Percentiles rank a stretch among this genome's conserved stretches.
These are phyloP conservation scores for Fusarium odoratissimum DNA, from an alignment of 2,329 filamentous ascomycete genomes.

Conservation along the genomic window DNA sequence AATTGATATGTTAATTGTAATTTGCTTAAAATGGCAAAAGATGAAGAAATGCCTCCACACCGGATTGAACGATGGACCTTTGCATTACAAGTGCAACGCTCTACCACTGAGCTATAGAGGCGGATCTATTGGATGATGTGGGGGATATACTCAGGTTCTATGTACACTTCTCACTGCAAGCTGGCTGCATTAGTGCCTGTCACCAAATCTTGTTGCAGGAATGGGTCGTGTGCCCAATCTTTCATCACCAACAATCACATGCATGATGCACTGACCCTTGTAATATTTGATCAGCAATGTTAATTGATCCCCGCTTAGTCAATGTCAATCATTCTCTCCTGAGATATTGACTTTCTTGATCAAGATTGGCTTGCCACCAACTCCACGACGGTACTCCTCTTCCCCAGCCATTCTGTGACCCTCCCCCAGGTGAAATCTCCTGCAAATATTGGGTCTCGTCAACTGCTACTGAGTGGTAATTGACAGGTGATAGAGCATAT, in stretches of 20 bases:
- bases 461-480: background rate
- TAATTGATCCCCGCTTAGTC: background rate
- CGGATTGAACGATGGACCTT: constrained; percentile 36
- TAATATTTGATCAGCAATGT: background rate
- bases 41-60: constrained; percentile 15
- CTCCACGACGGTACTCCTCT: background rate
- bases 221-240: constrained; percentile 3
- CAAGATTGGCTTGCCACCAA: background rate
- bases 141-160: fast-evolving
- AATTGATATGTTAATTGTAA: fast-evolving
- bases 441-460: background rate
- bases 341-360: background rate
- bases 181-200: background rate
- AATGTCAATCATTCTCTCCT: background rate
- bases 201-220: background rate
- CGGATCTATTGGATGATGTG: background rate
- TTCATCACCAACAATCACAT: background rate
- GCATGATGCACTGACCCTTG: background rate
- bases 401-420: background rate
- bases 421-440: background rate
- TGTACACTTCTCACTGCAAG: fast-evolving
- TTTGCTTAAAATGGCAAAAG: background rate
- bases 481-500: background rate
- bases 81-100: constrained; percentile 35
- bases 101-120: constrained; percentile 36